Percentiles rank a stretch among this genome's conserved stretches.
Evolutionary conservation across 2,329 filamentous ascomycete genomes (phyloP).

Genomic region (Ophiostoma himal-ulmi): DNA sequence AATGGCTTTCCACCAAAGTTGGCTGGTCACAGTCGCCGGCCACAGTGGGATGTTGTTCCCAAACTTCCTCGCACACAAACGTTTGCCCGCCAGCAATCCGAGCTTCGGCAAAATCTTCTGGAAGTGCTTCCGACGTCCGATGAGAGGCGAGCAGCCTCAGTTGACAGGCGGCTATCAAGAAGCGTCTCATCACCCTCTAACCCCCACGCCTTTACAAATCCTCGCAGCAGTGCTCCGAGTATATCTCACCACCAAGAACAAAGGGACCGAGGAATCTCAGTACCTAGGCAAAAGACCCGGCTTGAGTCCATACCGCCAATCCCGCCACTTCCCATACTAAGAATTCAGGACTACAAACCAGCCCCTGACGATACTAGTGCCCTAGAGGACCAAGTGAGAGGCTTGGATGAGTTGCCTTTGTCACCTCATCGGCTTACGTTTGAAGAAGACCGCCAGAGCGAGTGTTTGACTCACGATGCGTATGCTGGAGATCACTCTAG

Average conservation of each 20-base stretch:
- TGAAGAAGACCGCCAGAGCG: slow-evolving; percentile 2
- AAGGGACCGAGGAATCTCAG: slow-evolving; percentile 11
- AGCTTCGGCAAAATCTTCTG: slow-evolving; percentile 66
- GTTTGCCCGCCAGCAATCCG: slow-evolving; percentile 77
- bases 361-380: not conserved
- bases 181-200: slow-evolving; percentile 34
- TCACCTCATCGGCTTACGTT: not conserved
- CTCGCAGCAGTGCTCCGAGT: slow-evolving; percentile 46
- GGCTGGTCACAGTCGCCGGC: slow-evolving; percentile 34
- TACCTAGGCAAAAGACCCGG: slow-evolving; percentile 18
- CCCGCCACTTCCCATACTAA: not conserved
- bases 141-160: slow-evolving; percentile 67
- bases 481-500: not conserved
- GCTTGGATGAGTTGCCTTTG: not conserved
- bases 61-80: slow-evolving; percentile 71
- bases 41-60: slow-evolving; percentile 62
- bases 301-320: slow-evolving; percentile 21
- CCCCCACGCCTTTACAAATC: slow-evolving; percentile 36
- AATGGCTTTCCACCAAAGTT: not conserved
- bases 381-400: not conserved
- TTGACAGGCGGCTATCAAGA: slow-evolving; percentile 42
- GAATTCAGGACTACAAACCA: not conserved
- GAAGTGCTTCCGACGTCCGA: slow-evolving; percentile 57
- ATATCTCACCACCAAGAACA: slow-evolving; percentile 28
- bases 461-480: not conserved